Evolutionary conservation across 192 early-diverging fungal genomes (phyloP).

Genomic region (Phlyctochytrium arcticum): DNA sequence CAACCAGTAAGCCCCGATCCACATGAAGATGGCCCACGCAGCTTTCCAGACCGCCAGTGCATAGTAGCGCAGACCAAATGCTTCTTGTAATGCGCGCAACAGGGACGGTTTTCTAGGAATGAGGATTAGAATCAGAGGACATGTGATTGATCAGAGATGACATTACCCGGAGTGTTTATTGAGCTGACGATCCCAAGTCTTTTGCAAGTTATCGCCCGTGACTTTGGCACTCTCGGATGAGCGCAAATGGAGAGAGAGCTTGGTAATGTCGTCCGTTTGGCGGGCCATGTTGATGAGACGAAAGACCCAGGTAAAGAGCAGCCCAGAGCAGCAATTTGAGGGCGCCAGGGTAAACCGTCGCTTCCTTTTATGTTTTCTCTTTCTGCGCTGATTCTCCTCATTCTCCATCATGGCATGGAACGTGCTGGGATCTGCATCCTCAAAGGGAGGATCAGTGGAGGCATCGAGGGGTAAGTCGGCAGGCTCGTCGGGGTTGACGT

Average conservation of each 20-base stretch:
- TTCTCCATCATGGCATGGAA: too few relatives aligned
- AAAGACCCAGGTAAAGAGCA: conserved; percentile 65
- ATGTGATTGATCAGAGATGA: too few relatives aligned
- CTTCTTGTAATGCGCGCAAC: conserved; percentile 47
- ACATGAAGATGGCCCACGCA: conserved; percentile 59
- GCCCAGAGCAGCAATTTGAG: conserved; percentile 45
- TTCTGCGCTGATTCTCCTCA: neutral
- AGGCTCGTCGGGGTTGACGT: too few relatives aligned
- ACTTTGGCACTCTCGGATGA: conserved; percentile 50
- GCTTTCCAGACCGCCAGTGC: conserved; percentile 60
- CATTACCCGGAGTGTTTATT: conserved; percentile 38
- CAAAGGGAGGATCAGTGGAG: too few relatives aligned
- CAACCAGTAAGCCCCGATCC: conserved; percentile 53
- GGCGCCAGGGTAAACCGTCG: conserved; percentile 35
- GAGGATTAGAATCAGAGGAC: too few relatives aligned
- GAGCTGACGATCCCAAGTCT: conserved; percentile 48
- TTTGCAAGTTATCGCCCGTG: conserved; percentile 50
- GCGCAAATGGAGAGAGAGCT: conserved; percentile 50
- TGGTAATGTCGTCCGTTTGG: conserved; percentile 30
- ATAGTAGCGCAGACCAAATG: conserved; percentile 54
- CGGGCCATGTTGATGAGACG: conserved; percentile 33
- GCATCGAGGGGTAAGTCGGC: too few relatives aligned
- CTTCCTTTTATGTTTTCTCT: conserved; percentile 20
- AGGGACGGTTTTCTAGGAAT: conserved; percentile 46
- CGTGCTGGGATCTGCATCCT: too few relatives aligned